phyloP scores from a whole-genome alignment of 106 monocot species.

The Dioscorea dumetorum region DNA sequence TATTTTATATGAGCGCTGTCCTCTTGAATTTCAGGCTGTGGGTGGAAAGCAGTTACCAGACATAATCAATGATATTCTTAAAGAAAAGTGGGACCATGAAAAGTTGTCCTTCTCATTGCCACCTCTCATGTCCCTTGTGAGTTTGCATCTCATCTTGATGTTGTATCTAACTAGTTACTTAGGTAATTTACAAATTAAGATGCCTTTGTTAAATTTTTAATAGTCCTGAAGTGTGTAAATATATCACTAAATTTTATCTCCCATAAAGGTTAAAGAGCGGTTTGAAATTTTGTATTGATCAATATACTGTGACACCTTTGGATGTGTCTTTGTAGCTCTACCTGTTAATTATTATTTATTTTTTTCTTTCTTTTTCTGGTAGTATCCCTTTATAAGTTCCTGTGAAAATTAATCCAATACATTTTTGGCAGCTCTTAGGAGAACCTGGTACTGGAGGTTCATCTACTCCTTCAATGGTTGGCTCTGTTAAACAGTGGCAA shows the following conservation, averaged over 20 bases:
- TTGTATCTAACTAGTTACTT: too few relatives aligned
- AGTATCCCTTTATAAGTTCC: not conserved
- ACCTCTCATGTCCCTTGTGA: constrained; percentile 87
- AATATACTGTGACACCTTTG: too few relatives aligned
- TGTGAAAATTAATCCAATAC: not conserved
- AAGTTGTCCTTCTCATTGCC: constrained; percentile 71
- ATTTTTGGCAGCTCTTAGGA: constrained; percentile 62
- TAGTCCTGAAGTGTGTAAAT: too few relatives aligned
- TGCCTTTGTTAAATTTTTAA: too few relatives aligned
- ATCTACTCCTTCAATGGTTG: constrained; percentile 97
- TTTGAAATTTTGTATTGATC: too few relatives aligned
- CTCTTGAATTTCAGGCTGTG: constrained; percentile 26
- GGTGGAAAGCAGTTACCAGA: constrained; percentile 35
- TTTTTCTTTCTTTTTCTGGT: not conserved
- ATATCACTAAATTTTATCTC: too few relatives aligned
- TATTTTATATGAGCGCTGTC: not conserved
- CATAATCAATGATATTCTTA: constrained; percentile 49
- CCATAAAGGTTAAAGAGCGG: too few relatives aligned
- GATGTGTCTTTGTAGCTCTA: too few relatives aligned
- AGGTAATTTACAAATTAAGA: too few relatives aligned
- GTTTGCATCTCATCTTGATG: constrained; percentile 9
- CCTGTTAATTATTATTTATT: not conserved
- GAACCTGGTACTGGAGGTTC: constrained; percentile 95
- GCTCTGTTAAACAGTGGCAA: constrained; percentile 89
- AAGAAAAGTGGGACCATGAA: constrained; percentile 92